Base-by-base conservation (phyloP, 2,329 filamentous ascomycete species). In the Elsinoe batatas region DNA sequence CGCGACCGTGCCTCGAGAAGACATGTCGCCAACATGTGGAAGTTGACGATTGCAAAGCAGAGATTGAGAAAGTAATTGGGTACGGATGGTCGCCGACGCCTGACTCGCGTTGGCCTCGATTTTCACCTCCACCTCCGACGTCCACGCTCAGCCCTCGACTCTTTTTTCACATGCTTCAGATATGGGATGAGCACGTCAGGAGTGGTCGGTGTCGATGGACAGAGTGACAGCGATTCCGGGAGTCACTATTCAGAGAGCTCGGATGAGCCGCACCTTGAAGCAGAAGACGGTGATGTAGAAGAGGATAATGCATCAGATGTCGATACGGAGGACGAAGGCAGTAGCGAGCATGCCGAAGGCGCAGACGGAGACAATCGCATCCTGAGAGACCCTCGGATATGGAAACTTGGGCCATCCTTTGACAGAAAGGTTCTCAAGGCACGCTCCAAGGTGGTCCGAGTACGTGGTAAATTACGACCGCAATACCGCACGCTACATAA, bases 401-500 rank as follows among this genome's bases (percentile, higher is more conserved):
- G 26, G 26, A 30, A 30, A 30, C 26, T 30, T 30, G 26, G 26
- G 8, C 26, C 26, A 8, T 18, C 8, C 8, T 37, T 51, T 20
- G 33, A 35, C 17, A 26, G 43, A 17, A 37, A 40, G 15, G 32
- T 30, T 5, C 35, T 56, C 20, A 37, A 42, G 15, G 7, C 5
- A 11, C 17, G 54, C 38, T 32, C 18, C 44, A 56, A 56, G 15
- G 5, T 2, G 2, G 20, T 13, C 3, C 33, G 46, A 17, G 36
- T 53, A 22, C 7, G 17, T 10, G 38, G 55, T 11, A 20, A 38
- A 7, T 53, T 53, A 42, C 58, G 37, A 18, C 50, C 56, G 10
- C 30, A 47, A 13, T 82, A 82, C 61, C 69, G 71, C 15, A 61
- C 72, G 12, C 60, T 81, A 1, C 67, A 81, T 30, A 84, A 87